Evolutionary conservation across 2,329 filamentous ascomycete species (phyloP), one percentile per base, ranked within the genome.

Genomic region (Fusarium sp.): DNA sequence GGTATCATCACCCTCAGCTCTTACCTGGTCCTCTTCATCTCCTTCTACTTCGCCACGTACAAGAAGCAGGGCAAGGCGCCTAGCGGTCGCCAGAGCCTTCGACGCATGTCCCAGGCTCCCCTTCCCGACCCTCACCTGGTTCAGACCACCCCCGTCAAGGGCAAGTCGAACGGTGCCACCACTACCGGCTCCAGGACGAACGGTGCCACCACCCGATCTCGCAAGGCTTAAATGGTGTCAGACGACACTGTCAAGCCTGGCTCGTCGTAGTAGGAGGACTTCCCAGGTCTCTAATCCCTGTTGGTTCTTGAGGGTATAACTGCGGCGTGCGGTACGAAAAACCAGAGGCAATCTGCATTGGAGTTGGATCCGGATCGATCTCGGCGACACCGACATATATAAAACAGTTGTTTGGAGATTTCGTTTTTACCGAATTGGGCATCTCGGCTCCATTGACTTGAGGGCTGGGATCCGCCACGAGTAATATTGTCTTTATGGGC

Each of bases 41-140:
- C 93, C 61, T 99, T 99, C 92, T 99, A 98, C 90, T 90, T 97
- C 78, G 95, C 95, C 76, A 99, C 96, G 72, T 99, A 99, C 88
- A 94, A 93, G 88, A 95, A 95, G 88, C 92, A 93, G 72, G 90
- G 91, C 83, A 96, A 95, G 88, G 91, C 89, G 70, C 88, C 89
- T 80, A 95, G 92, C 79, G 94, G 94, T 80, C 95, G 94, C 85
- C 97, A 96, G 88, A 89, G 89, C 43, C 88, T 92, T 72, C 89
- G 90, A 72, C 88, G 89, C 77, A 92, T 92, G 89, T 89, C 88
- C 78, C 89, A 91, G 83, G 89, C 90, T 62, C 89, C 89, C 76
- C 87, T 97, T 61, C 94, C 96, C 78, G 95, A 97, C 83, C 95
- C 95, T 86, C 73, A 75, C n/a, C 93, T 94, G 82, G 81, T 86